These are phyloP conservation scores for Erodium chrysanthum DNA, from an alignment of 441 rosid genomes.

Conservation along the genomic window DNA sequence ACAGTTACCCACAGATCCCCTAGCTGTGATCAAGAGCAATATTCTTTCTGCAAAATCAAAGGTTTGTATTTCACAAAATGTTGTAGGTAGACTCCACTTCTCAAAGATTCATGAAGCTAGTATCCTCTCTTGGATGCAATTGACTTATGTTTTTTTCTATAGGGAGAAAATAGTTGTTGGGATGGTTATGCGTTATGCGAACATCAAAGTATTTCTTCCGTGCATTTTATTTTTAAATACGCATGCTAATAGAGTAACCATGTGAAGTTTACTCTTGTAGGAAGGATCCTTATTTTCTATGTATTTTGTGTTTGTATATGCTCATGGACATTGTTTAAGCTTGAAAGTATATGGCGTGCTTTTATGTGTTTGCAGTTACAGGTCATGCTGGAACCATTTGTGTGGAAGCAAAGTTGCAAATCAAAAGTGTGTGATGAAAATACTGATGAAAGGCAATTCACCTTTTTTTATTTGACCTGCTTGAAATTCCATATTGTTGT, in stretches of 20 bases:
- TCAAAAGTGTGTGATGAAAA: constrained; percentile 34
- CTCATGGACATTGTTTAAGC: background rate
- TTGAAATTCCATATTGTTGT: background rate
- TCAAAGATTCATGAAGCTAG: background rate
- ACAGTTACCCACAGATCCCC: constrained; percentile 76
- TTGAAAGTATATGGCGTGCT: background rate
- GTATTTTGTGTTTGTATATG: background rate
- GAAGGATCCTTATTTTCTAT: too few species aligned
- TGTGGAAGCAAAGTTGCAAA: constrained; percentile 60
- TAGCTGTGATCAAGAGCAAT: constrained; percentile 51
- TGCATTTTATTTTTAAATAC: too few species aligned
- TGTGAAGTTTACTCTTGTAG: too few species aligned
- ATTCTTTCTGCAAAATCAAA: constrained; percentile 69
- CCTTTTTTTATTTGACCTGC: background rate
- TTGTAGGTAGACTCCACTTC: background rate
- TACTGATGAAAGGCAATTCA: constrained; percentile 48
- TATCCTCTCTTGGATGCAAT: background rate
- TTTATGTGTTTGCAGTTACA: constrained; percentile 44
- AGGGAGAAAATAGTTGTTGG: background rate
- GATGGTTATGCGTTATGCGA: background rate
- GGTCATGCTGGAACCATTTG: constrained; percentile 70
- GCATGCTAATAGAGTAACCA: too few species aligned
- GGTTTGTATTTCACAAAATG: constrained; percentile 38
- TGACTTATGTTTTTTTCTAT: background rate
- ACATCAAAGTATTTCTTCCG: background rate